Base-by-base conservation (phyloP, 345 rosid species). In the Eucalyptus sp. region DNA sequence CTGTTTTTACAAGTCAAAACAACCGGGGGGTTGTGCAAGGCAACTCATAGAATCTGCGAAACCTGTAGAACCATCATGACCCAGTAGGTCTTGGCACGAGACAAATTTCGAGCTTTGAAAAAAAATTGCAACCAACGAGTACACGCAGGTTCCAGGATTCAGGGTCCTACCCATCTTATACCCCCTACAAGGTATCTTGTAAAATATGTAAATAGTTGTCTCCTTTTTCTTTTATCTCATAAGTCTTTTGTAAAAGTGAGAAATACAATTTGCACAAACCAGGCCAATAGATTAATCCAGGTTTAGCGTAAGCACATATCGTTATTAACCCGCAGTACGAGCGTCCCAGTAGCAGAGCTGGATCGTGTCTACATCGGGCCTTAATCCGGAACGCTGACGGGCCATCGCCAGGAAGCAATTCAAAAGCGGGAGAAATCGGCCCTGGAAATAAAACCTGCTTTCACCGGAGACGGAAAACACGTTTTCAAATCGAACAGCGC, bases 41-140 rank as follows among this genome's bases (percentile, higher is more conserved):
- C 58, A 52, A 52, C 58, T 52, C 25, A 51, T 51, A 51, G 25
- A 52, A 18, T 52, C 58, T 52, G 10, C 58, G 7, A 2, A 52
- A 3, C 62, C 29, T 4, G 29, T 24, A 22, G 16, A 50, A 13
- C 51, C 6, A 50, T 50, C 51, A 11, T 13, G 62, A 56, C 62
- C 3, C 62, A 1, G 3, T 24, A 56, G 29, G 29, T 10, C 29
- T 56, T 56, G 62, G 62, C 13, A 0, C 13, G 0, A 1, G 6
- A 22, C 62, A 24, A 56, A 56, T 56, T 56, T 24, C 29, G 3
- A 56, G 62, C 29, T 24, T 22, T 56, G 13, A 4, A 24, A 56
- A 24, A 56, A 8, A 4, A 0, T 10, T 24, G 62, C 62, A 56
- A 24, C 62, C 29, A 10, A 0, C 62, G 29, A 24, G 62, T 22